phyloP scores from a whole-genome alignment of 2,329 filamentous ascomycete species.

The Trichoderma atrobrunneum region DNA sequence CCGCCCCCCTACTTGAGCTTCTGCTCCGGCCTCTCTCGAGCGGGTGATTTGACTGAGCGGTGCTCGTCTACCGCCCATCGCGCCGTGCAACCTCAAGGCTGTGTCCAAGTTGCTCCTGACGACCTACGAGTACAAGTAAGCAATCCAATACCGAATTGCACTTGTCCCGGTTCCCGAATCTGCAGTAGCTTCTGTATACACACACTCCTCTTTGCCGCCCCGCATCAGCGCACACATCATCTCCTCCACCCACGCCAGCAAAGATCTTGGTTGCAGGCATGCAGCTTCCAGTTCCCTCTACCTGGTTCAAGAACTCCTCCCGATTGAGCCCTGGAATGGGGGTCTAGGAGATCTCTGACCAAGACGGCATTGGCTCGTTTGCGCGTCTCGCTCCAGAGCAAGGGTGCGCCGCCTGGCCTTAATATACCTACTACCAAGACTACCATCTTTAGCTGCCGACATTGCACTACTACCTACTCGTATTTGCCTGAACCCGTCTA shows the following conservation, averaged over 20 bases:
- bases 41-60: background rate
- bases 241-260: constrained; percentile 19
- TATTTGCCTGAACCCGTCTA: background rate
- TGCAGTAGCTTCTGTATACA: constrained; percentile 11
- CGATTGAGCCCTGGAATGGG: constrained; percentile 15
- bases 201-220: constrained; percentile 18
- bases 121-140: background rate
- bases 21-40: background rate
- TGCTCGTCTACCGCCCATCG: background rate
- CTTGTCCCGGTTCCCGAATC: constrained; percentile 12
- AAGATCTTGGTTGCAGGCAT: constrained; percentile 18
- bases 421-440: constrained; percentile 18
- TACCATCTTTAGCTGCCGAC: background rate
- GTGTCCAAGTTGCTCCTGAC: background rate
- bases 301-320: constrained; percentile 20
- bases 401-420: constrained; percentile 18
- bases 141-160: background rate
- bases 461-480: background rate
- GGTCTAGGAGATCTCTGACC: constrained; percentile 11
- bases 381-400: constrained; percentile 21
- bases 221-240: constrained; percentile 20
- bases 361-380: constrained; percentile 20
- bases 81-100: background rate
- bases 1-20: background rate
- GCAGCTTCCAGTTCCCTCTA: constrained; percentile 20